Base-by-base conservation (phyloP, 805 yeast genomes). In the Ogataea chonburiensis region DNA sequence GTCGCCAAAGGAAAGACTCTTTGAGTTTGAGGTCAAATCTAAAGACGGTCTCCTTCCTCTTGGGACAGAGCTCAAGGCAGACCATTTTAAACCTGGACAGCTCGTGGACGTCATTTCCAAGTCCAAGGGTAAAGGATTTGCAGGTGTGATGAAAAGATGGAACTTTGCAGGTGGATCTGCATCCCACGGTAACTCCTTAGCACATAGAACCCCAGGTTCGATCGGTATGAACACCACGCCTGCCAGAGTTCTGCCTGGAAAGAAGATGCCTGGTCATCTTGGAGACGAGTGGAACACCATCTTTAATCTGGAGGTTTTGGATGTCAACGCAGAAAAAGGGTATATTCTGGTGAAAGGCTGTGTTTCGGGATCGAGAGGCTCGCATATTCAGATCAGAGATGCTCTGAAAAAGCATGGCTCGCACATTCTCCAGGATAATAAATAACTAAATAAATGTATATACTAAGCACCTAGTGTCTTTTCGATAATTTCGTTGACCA, bases 251-350 rank as follows among this genome's bases (percentile, higher is more conserved):
- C 69, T 88, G 45, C 98, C 97, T 11, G 98, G 97, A 16, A 89
- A 86, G 68, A 91, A 88, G 66, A 91, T 93, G 98, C 95, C 98
- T 23, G 98, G 98, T 47, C 85, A 86, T 62, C 82, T 89, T 93
- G 98, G 98, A 49, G 81, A 77, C 44, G 71, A 75, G 37, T 70
- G 68, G 50, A 74, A 76, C 43, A 91, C 98, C 3, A 75, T 79
- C 17, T 84, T 79, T 59, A 89, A 87, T 60, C 70, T 79, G 17
- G 72, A 80, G 56, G 81, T 93, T 15, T 67, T 93, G 55, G 84
- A 83, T 56, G 81, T 81, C 8, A 89, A 86, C 58, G 87, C 81
- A 29, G 88, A 75, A 34, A 77, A 80, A 38, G 96, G 95, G 8
- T 79, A 86, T 38, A 67, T 93, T 33, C 67, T 89, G 34, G 81